Evolutionary conservation across 768 basidiomycete genomes (phyloP), one percentile per base, ranked within the genome.

Genomic region (Kwoniella dejecticola): DNA sequence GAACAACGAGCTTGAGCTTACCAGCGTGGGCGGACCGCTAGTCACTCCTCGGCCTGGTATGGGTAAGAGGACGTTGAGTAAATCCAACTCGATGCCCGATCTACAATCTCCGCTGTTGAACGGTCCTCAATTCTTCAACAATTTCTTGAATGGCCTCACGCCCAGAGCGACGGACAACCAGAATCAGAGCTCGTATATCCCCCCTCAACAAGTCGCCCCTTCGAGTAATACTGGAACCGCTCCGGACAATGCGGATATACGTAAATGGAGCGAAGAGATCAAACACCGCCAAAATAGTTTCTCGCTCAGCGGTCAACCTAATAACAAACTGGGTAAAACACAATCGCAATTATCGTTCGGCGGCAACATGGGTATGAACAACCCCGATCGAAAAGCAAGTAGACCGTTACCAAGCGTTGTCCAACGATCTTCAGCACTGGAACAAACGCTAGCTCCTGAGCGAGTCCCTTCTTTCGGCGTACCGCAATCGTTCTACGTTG

Each of bases 361-460:
- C 56, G 30, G 31, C 4, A n/a, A 11, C 0, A 40, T 5, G 5
- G 1, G 11, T 10, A 38, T 38, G 0, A 36, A 2, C 52, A 38
- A 26, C 5, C 11, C 23, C 31, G 41, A 19, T 23, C 33, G 46
- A 1, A 44, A 47, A 19, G 4, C 24, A 17, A 45, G 30, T 36
- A 57, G 74, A 52, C 74, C 74, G 11, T 40, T 71, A 44, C 69
- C 74, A 2, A 67, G 65, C 24, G 68, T 71, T 7, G 44, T 72
- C 4, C 71, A 73, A 48, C 61, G 58, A 13, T 61, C 61, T 41
- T 57, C 57, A 27, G 71, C 73, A 0, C 57, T 76, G 2, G 62
- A 76, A 42, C 75, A 78, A 57, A 78, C 77, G 7, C 59, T 78
- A 11, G 77, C 69, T 15, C 77, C 77, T 1, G 74, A 78, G 68